These are phyloP conservation scores for Apiospora hydei DNA, from an alignment of 2,329 filamentous ascomycete genomes.

Conservation along the genomic window DNA sequence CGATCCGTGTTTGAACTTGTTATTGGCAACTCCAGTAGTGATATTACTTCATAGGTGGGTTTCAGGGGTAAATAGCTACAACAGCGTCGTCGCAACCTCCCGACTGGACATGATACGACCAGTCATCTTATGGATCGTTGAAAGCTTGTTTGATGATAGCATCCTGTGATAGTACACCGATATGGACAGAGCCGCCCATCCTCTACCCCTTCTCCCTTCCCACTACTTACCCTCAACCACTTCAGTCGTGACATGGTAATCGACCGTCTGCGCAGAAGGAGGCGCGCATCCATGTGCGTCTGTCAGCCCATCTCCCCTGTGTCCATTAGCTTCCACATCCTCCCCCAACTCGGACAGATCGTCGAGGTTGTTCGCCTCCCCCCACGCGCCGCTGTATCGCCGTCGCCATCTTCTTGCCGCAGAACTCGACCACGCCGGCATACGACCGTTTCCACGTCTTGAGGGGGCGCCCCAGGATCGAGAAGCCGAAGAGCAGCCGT, in stretches of 20 bases:
- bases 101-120: too few relatives aligned
- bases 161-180: too few relatives aligned
- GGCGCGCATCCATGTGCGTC: background rate
- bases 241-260: background rate
- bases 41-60: too few relatives aligned
- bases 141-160: too few relatives aligned
- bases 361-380: background rate
- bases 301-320: background rate
- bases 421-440: background rate
- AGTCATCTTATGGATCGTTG: too few relatives aligned
- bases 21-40: too few relatives aligned
- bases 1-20: background rate
- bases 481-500: slow-evolving; percentile 30
- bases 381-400: background rate
- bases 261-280: background rate
- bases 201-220: background rate
- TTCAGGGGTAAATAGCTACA: too few relatives aligned
- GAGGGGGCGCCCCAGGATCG: background rate
- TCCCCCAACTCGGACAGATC: background rate
- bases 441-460: background rate
- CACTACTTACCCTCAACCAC: background rate
- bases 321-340: background rate
- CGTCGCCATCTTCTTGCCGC: background rate
- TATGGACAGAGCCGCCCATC: too few relatives aligned
- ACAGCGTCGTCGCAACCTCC: too few relatives aligned